phyloP scores from a whole-genome alignment of 2,329 filamentous ascomycete species.

The Akanthomyces muscarius region DNA sequence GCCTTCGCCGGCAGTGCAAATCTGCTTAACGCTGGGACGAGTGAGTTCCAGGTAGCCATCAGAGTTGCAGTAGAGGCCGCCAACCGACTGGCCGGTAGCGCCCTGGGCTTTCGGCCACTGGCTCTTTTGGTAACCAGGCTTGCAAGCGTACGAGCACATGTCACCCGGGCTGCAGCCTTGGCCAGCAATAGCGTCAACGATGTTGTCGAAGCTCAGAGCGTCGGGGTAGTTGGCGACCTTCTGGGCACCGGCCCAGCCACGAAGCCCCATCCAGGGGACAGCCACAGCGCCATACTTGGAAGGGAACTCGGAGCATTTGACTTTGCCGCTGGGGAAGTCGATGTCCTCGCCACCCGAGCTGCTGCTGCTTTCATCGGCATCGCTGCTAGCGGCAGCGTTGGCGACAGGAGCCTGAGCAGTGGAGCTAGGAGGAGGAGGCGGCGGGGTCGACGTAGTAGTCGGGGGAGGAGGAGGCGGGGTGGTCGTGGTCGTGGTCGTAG shows the following conservation, averaged over 20 bases:
- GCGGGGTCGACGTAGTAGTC: conserved; percentile 23
- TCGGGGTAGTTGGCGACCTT: conserved; percentile 43
- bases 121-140: conserved; percentile 84
- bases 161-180: conserved; percentile 56
- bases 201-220: conserved; percentile 61
- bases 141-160: conserved; percentile 93
- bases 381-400: conserved; percentile 24
- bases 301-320: conserved; percentile 72
- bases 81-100: conserved; percentile 74
- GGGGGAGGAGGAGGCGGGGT: conserved; percentile 30
- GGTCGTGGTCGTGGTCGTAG: conserved; percentile 24
- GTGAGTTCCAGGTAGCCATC: conserved; percentile 74
- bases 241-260: conserved; percentile 80
- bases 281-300: conserved; percentile 73
- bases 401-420: conserved; percentile 16
- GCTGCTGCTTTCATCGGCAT: conserved; percentile 22
- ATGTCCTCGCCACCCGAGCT: conserved; percentile 53
- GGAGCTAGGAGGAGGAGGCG: conserved; percentile 21
- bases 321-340: conserved; percentile 70
- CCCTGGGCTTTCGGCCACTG: conserved; percentile 85
- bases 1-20: conserved; percentile 71
- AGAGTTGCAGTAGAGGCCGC: conserved; percentile 76
- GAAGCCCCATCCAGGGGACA: conserved; percentile 63
- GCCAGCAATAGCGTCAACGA: conserved; percentile 60
- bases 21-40: conserved; percentile 59